Percentiles rank a stretch among this genome's conserved stretches.
Conservation (phyloP, 805 yeast genomes). For the Tetrapisispora taiwanensis region DNA sequence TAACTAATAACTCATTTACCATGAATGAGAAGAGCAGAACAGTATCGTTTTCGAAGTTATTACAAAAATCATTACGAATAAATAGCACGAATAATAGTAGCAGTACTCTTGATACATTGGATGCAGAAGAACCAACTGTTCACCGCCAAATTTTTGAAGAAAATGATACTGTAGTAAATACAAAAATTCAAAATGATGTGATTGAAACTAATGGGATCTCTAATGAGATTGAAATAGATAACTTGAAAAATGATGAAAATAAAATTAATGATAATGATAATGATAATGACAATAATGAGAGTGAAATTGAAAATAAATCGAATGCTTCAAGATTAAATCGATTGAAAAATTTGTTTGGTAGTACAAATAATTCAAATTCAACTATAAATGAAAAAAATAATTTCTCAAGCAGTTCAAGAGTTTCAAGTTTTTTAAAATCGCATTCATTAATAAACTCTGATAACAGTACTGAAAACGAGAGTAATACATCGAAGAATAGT, state of each 20-base stretch:
- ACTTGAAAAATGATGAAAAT: background rate
- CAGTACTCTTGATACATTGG: background rate
- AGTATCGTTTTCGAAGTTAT: slow-evolving; percentile 18
- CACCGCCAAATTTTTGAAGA: background rate
- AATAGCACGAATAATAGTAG: slow-evolving; percentile 2
- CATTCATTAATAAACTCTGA: background rate
- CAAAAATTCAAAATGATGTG: background rate
- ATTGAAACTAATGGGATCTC: background rate
- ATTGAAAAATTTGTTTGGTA: background rate
- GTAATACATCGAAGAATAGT: no score
- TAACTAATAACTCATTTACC: no score
- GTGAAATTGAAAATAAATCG: background rate
- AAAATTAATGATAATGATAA: background rate
- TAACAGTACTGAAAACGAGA: background rate
- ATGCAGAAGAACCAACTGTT: background rate
- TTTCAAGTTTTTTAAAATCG: background rate
- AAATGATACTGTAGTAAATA: background rate
- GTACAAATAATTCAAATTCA: background rate
- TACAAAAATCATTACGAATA: slow-evolving; percentile 9
- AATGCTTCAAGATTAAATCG: background rate
- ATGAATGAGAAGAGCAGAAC: slow-evolving; percentile 17
- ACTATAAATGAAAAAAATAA: background rate
- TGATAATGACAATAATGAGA: background rate
- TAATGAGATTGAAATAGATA: background rate
- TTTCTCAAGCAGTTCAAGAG: background rate